Conservation (phyloP, 2,329 filamentous ascomycete species). For the Monosporascus sp. region DNA sequence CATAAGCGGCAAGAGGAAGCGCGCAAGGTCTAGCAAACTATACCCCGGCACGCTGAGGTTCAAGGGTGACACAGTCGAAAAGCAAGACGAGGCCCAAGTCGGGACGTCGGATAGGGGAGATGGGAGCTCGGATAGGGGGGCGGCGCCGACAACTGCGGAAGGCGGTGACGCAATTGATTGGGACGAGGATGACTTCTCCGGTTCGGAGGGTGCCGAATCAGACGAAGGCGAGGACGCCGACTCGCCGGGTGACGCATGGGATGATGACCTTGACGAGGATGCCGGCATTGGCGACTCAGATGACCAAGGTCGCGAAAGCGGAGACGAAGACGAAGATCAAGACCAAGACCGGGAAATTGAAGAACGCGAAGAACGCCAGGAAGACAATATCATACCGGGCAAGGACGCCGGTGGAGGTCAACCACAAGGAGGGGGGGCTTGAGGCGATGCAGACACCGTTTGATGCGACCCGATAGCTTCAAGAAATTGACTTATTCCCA, state of each 20-base stretch:
- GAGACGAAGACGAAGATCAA: constrained; percentile 23
- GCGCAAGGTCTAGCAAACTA: background rate
- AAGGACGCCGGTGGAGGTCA: constrained; percentile 11
- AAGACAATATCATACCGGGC: constrained; percentile 9
- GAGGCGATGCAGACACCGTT: background rate
- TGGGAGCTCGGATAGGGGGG: background rate
- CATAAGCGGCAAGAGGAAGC: constrained; percentile 7
- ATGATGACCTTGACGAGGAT: constrained; percentile 23
- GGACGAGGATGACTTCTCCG: constrained; percentile 17
- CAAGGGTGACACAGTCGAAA: background rate
- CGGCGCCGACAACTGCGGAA: background rate
- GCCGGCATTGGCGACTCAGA: constrained; percentile 18
- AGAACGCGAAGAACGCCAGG: constrained; percentile 6
- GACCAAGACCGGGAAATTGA: constrained; percentile 15
- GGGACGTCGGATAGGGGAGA: background rate
- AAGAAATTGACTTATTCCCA: too few relatives aligned
- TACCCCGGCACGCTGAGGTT: background rate
- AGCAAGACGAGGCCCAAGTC: background rate
- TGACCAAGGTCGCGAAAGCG: constrained; percentile 7
- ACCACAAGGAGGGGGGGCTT: background rate
- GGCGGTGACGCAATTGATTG: constrained; percentile 14
- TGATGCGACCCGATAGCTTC: background rate
- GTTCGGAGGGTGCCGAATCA: constrained; percentile 15
- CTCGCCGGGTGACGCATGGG: constrained; percentile 20
- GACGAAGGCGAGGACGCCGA: constrained; percentile 17